Evolutionary conservation across 2,329 filamentous ascomycete species (phyloP).

Genomic region (Colletotrichum tropicale): DNA sequence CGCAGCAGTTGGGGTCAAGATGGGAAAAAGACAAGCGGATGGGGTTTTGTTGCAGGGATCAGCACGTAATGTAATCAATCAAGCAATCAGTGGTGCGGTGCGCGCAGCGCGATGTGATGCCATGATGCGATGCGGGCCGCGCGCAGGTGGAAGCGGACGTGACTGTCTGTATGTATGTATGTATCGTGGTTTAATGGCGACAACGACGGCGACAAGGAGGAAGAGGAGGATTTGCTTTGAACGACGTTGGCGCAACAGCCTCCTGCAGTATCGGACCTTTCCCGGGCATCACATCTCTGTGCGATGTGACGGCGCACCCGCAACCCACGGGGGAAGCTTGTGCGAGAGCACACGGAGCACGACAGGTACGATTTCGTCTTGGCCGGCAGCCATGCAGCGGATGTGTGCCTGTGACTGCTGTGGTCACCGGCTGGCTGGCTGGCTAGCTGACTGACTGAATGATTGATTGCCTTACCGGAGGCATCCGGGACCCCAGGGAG

Average conservation of each 20-base stretch:
- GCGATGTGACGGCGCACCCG: conserved; percentile 5
- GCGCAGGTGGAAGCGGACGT: neutral
- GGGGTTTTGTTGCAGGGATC: neutral
- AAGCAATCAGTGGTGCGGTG: neutral
- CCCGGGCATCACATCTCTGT: conserved; percentile 19
- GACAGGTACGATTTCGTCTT: conserved; percentile 7
- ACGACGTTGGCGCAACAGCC: conserved; percentile 13
- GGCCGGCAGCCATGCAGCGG: neutral
- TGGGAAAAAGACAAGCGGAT: neutral
- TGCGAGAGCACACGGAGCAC: neutral
- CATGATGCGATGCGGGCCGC: neutral
- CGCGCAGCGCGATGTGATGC: neutral
- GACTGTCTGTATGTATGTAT: neutral
- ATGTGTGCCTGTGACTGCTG: neutral
- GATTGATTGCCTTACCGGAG: neutral
- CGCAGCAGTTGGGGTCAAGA: neutral
- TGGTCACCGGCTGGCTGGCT: neutral
- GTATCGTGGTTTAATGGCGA: neutral
- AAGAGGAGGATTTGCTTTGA: neutral
- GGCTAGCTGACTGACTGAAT: neutral
- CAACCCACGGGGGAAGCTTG: neutral
- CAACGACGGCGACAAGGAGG: neutral
- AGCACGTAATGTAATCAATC: neutral
- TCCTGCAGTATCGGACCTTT: conserved; percentile 21
- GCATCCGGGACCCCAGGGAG: neutral